Conservation (phyloP, 768 basidiomycete genomes). For the Leccinum sublutescens region DNA sequence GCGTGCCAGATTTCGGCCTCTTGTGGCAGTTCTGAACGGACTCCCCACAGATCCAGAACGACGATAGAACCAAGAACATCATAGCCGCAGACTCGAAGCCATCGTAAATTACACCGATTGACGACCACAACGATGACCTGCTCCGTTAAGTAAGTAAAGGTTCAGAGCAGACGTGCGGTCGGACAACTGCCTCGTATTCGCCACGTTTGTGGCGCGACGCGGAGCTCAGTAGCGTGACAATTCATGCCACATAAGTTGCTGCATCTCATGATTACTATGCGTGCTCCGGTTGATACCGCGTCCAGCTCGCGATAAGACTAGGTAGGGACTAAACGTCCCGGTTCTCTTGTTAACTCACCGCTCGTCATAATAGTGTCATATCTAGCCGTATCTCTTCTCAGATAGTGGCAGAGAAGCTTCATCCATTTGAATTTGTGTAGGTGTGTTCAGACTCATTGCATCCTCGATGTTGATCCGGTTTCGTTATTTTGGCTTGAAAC, state of each 20-base stretch:
- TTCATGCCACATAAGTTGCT: conserved; percentile 32
- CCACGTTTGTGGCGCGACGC: conserved; percentile 19
- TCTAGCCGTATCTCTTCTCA: conserved; percentile 14
- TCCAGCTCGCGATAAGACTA: conserved; percentile 18
- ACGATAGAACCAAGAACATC: neutral
- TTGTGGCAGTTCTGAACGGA: conserved; percentile 48
- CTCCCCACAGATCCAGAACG: conserved; percentile 4
- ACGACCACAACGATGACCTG: conserved; percentile 7
- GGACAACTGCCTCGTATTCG: conserved; percentile 23
- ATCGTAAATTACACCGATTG: conserved; percentile 21
- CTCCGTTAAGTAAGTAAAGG: conserved; percentile 8
- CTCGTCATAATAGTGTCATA: conserved; percentile 11
- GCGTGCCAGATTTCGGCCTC: conserved; percentile 52
- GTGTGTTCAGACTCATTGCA: conserved; percentile 24
- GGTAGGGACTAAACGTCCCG: neutral
- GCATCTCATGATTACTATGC: conserved; percentile 1
- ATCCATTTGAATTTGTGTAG: conserved; percentile 26
- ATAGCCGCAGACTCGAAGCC: conserved; percentile 26
- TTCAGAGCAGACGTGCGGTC: conserved; percentile 5
- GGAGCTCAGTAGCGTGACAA: neutral
- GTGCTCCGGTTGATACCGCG: conserved; percentile 6
- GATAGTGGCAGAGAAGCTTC: conserved; percentile 25
- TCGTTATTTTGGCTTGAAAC: conserved; percentile 5
- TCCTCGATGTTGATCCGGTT: conserved; percentile 24
- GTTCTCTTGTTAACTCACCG: neutral